These are phyloP conservation scores for Sistotremastrum suecicum DNA, from an alignment of 768 basidiomycete species.

Conservation along the genomic window DNA sequence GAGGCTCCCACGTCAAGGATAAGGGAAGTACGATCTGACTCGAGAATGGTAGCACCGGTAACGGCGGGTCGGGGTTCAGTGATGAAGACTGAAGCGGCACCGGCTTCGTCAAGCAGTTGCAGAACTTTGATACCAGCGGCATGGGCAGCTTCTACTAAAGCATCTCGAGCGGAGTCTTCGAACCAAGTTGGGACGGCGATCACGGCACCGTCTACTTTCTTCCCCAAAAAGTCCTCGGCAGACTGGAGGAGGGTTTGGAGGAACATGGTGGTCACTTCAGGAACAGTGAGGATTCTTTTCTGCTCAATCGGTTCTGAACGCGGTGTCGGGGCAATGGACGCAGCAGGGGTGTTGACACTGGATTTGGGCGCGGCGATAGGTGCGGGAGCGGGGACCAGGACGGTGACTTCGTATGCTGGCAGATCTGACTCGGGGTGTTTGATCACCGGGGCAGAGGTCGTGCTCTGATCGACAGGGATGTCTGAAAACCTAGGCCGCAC, in stretches of 20 bases:
- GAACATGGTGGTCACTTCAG: slow-evolving; percentile 78
- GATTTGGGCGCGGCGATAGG: slow-evolving; percentile 38
- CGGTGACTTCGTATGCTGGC: slow-evolving; percentile 73
- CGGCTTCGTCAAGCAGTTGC: slow-evolving; percentile 80
- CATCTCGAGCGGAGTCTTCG: slow-evolving; percentile 47
- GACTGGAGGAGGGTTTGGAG: slow-evolving; percentile 71
- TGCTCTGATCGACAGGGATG: slow-evolving; percentile 37
- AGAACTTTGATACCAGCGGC: slow-evolving; percentile 75
- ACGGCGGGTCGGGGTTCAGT: slow-evolving; percentile 23
- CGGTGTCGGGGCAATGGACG: slow-evolving; percentile 56
- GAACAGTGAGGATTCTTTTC: slow-evolving; percentile 63
- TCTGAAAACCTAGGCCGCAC: slow-evolving; percentile 53
- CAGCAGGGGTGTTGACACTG: slow-evolving; percentile 42
- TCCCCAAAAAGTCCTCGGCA: slow-evolving; percentile 84
- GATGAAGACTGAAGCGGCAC: slow-evolving; percentile 38
- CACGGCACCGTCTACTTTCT: slow-evolving; percentile 64
- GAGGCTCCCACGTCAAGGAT: slow-evolving; percentile 74
- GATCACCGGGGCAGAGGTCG: slow-evolving; percentile 55
- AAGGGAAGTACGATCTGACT: slow-evolving; percentile 60
- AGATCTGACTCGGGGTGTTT: slow-evolving; percentile 63
- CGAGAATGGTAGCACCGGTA: slow-evolving; percentile 35
- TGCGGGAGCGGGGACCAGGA: slow-evolving; percentile 65
- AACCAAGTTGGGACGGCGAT: slow-evolving; percentile 74
- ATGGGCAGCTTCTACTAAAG: slow-evolving; percentile 57
- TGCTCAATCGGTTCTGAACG: slow-evolving; percentile 54